Evolutionary conservation across 2,329 filamentous ascomycete species (phyloP), one percentile per base, ranked within the genome.

Genomic region (Grosmannia serpens): DNA sequence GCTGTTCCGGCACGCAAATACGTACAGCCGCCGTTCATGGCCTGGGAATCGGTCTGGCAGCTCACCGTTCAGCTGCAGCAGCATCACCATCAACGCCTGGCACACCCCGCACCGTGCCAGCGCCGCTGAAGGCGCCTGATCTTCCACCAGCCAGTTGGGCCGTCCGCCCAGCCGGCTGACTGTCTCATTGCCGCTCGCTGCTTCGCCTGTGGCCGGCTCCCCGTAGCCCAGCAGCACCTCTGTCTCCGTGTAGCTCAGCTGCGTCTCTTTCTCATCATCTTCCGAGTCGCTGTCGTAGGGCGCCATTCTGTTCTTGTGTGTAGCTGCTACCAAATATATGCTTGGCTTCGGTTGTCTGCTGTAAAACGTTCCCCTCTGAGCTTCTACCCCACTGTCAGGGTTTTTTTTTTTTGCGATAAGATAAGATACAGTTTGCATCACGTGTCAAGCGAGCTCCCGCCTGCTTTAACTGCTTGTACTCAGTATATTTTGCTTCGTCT

Each of bases 141-240:
- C 75, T n/a, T 79, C 72, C 65, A 91, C 86, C 44, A 96, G 76
- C 94, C 94, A 99, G 71, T 86, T 85, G 56, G 94, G 90, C 66
- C 77, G 80, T 58, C 94, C 94, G 64, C 94, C 94, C 13, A 99
- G 77, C 64, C 92, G 89, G 71, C 89, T 96, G 67, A 95, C 86
- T 15, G 82, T 81, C 70, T 99, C 92, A 62, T 89, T 86, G 58
- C 85, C 87, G 8, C 20, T 20, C 20, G 41, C 20, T 17, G 84
- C 75, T 58, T 95, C 53, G 8, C 38, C 44, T 8, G n/a, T 20
- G 41, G 35, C 57, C 4, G 22, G 11, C 31, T 88, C 88, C 3
- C 90, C 88, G 70, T 95, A 99, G 5, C 94, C 94, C 15, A 99
- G 80, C 1, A 96, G 82, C 2, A 96, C 91, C 64, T 88, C 89